Conservation (phyloP, 441 rosid genomes). For the Euphorbia corollata region DNA sequence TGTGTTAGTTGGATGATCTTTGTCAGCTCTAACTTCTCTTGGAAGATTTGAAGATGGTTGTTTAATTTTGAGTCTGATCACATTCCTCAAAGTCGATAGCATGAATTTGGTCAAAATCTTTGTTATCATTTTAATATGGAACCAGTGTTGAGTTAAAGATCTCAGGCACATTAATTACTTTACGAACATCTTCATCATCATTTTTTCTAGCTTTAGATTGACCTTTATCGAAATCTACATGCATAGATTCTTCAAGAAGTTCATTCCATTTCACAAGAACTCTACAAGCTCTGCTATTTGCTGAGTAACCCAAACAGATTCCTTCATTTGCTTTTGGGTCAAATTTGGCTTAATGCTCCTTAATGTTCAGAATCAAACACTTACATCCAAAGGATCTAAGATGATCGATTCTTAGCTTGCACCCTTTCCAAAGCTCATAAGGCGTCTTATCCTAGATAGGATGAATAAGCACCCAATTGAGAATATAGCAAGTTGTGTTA, state of each 20-base stretch:
- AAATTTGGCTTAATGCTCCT: not conserved
- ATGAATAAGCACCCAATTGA: not conserved
- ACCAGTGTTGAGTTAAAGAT: no score
- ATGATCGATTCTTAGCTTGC: not conserved
- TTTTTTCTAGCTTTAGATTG: no score
- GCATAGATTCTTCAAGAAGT: no score
- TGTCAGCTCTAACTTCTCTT: not conserved
- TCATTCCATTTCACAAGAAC: no score
- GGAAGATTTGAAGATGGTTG: not conserved
- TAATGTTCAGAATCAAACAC: no score
- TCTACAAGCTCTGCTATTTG: no score
- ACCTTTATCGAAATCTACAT: no score
- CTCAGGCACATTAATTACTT: no score
- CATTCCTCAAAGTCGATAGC: not conserved
- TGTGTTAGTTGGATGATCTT: not conserved
- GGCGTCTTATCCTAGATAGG: not conserved
- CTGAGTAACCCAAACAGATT: not conserved
- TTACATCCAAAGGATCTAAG: not conserved
- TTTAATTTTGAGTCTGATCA: not conserved
- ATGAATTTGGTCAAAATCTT: not conserved
- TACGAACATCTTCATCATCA: no score
- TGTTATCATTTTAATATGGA: no score
- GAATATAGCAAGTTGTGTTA: not conserved
- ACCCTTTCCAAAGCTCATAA: not conserved
- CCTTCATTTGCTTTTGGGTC: not conserved